phyloP scores from a whole-genome alignment of 371 early-diverging fungal genomes.

The Gilbertella persicaria region DNA sequence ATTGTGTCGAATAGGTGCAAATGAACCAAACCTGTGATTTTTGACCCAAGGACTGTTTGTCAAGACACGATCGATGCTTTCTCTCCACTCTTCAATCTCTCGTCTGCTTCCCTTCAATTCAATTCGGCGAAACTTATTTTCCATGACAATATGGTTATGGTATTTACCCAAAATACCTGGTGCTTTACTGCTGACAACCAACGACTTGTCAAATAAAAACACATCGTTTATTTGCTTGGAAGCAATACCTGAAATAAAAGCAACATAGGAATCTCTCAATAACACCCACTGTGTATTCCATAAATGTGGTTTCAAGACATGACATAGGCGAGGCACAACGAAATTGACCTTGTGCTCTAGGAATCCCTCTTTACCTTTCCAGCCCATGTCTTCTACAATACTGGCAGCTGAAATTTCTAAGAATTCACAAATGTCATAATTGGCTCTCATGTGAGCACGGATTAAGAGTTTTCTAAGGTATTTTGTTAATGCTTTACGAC shows the following conservation, averaged over 20 bases:
- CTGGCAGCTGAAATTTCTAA: slow-evolving; percentile 77
- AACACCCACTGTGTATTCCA: slow-evolving; percentile 78
- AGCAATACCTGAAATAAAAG: slow-evolving; percentile 53
- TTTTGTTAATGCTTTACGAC: slow-evolving; percentile 65
- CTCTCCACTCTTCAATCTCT: slow-evolving; percentile 67
- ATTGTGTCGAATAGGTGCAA: slow-evolving; percentile 75
- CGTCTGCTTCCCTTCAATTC: slow-evolving; percentile 70
- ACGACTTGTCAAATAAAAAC: slow-evolving; percentile 38
- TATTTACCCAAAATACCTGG: slow-evolving; percentile 39
- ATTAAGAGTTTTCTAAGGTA: slow-evolving; percentile 63
- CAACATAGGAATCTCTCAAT: slow-evolving; percentile 52
- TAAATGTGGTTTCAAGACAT: slow-evolving; percentile 27
- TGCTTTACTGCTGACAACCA: slow-evolving; percentile 23
- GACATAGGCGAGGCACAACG: slow-evolving; percentile 42
- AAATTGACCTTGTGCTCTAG: slow-evolving; percentile 62
- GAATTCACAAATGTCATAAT: slow-evolving; percentile 77
- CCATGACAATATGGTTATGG: slow-evolving; percentile 55
- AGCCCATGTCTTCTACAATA: slow-evolving; percentile 75
- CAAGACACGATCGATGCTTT: slow-evolving; percentile 59
- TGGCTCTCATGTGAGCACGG: slow-evolving; percentile 60
- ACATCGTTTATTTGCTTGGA: slow-evolving; percentile 55
- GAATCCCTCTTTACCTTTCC: slow-evolving; percentile 86
- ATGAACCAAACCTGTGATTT: slow-evolving; percentile 74
- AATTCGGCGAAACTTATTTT: slow-evolving; percentile 62
- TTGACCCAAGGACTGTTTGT: slow-evolving; percentile 69